Evolutionary conservation across 495 filamentous ascomycete genomes (phyloP).

Genomic region (Aspergillus carlsbadensis): DNA sequence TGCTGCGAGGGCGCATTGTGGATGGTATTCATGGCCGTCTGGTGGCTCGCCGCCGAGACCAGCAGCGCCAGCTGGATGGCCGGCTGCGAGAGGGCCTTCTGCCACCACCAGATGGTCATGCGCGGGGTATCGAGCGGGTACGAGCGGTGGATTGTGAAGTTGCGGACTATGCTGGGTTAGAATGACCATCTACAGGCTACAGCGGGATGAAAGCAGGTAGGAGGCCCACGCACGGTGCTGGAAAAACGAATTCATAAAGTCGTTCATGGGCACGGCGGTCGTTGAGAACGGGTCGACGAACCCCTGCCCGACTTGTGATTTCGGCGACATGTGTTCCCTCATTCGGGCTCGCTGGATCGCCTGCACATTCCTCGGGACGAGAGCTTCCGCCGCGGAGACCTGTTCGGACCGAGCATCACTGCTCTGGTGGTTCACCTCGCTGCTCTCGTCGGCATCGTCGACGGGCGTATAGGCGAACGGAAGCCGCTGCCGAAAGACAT

Average conservation of each 20-base stretch:
- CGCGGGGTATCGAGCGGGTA: constrained; percentile 4
- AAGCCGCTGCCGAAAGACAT: background rate
- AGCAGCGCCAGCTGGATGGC: constrained; percentile 4
- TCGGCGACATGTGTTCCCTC: background rate
- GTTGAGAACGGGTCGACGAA: constrained; percentile 7
- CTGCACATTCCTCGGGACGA: no score
- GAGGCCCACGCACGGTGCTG: constrained; percentile 3
- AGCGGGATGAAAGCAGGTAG: no score
- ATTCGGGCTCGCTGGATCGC: background rate
- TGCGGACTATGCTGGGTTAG: background rate
- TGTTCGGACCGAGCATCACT: no score
- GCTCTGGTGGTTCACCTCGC: no score
- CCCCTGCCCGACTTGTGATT: constrained; percentile 1
- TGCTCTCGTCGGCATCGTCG: no score
- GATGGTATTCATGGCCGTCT: background rate
- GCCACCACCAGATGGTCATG: constrained; percentile 10
- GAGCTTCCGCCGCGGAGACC: no score
- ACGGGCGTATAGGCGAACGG: background rate
- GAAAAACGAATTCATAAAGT: constrained; percentile 9
- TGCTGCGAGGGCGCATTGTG: background rate
- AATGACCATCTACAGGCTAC: no score
- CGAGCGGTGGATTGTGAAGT: background rate
- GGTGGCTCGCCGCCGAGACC: constrained; percentile 1
- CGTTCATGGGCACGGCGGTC: background rate
- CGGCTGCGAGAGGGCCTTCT: constrained; percentile 3